Percentiles rank a stretch among this genome's conserved stretches.
phyloP scores from a whole-genome alignment of 129 eudicot species.

The Escallonia rubra region DNA sequence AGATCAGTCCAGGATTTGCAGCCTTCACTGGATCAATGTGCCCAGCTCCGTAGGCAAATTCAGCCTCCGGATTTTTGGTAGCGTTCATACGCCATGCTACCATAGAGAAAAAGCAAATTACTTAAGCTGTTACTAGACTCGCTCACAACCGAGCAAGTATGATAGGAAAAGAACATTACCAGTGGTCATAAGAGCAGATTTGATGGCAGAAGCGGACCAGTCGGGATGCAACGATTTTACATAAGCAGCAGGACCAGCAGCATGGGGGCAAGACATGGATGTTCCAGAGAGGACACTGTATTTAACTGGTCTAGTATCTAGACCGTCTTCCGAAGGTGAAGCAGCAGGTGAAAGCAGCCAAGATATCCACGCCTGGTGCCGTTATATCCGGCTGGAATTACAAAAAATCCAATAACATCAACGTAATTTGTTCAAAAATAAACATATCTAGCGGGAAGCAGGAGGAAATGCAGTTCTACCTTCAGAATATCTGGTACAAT shows the following conservation, averaged over 20 bases:
- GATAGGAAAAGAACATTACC: constrained; percentile 14
- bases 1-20: constrained; percentile 36
- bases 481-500: constrained; percentile 26
- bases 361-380: constrained; percentile 44
- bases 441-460: too few species aligned
- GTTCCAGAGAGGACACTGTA: constrained; percentile 42
- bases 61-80: constrained; percentile 19
- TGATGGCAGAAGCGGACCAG: constrained; percentile 46
- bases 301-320: constrained; percentile 24
- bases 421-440: neutral
- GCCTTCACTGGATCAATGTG: constrained; percentile 43
- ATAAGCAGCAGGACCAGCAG: constrained; percentile 35
- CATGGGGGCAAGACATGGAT: constrained; percentile 54
- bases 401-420: too few species aligned
- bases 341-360: constrained; percentile 34
- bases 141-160: neutral
- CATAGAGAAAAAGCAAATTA: neutral
- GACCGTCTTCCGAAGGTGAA: neutral
- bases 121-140: neutral
- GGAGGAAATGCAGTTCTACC: constrained; percentile 13
- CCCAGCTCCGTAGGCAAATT: constrained; percentile 48
- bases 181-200: constrained; percentile 56
- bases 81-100: constrained; percentile 30
- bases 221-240: constrained; percentile 31
- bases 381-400: constrained; percentile 42